phyloP scores from a whole-genome alignment of 2,329 filamentous ascomycete species.

The Lachnellula occidentalis region DNA sequence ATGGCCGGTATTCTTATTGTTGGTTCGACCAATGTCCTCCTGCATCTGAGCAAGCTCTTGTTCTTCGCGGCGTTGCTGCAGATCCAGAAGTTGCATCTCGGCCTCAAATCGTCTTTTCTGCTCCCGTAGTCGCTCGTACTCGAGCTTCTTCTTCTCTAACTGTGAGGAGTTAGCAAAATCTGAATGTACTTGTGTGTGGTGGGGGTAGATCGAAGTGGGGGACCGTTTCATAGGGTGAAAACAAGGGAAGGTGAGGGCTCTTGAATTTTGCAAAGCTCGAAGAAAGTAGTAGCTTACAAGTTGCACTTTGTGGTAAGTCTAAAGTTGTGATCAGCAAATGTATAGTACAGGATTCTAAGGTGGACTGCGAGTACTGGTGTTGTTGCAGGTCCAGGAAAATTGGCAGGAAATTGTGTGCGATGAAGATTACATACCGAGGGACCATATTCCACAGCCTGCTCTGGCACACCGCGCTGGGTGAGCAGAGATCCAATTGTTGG shows the following conservation, averaged over 20 bases:
- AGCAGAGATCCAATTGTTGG: constrained; percentile 56
- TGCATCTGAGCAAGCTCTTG: constrained; percentile 81
- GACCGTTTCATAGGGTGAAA: background rate
- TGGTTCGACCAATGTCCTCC: constrained; percentile 62
- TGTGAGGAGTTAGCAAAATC: constrained; percentile 41
- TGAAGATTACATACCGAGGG: constrained; percentile 26
- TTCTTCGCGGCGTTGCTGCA: constrained; percentile 77
- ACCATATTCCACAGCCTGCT: constrained; percentile 29
- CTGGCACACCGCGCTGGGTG: constrained; percentile 26
- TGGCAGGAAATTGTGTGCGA: background rate
- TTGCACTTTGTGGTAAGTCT: constrained; percentile 69
- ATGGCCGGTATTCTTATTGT: constrained; percentile 48
- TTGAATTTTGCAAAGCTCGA: background rate
- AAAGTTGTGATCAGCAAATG: constrained; percentile 18
- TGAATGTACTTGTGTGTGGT: background rate
- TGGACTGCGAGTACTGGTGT: background rate
- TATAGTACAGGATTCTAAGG: constrained; percentile 1
- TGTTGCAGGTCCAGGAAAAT: background rate
- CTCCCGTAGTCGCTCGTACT: constrained; percentile 86
- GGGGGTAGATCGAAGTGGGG: background rate
- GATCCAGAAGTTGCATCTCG: constrained; percentile 84
- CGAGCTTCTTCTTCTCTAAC: constrained; percentile 90
- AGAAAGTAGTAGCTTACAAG: constrained; percentile 51
- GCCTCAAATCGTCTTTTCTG: constrained; percentile 86
- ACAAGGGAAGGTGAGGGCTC: background rate